Conservation (phyloP, 257 asterid species). For the Nemophila menziesii region DNA sequence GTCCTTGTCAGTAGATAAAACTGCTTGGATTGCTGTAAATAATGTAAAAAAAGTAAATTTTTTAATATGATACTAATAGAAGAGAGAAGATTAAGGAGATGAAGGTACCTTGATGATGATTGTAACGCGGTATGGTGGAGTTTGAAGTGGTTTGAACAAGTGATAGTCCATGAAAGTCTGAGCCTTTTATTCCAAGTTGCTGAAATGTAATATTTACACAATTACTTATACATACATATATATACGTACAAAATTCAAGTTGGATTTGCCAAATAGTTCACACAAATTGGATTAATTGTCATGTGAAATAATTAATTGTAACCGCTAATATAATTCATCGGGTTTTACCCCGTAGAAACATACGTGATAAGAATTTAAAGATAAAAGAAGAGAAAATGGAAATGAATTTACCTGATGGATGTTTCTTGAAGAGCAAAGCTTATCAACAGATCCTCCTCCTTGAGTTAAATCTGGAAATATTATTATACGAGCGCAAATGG, state of each 20-base stretch:
- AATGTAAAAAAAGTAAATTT: background rate
- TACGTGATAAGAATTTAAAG: background rate
- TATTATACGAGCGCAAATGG: no score
- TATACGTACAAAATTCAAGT: no score
- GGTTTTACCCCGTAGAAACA: no score
- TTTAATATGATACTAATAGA: no score
- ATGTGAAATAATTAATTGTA: background rate
- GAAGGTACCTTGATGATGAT: slow-evolving; percentile 1
- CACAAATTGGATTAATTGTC: background rate
- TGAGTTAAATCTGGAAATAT: slow-evolving; percentile 33
- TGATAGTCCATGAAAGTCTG: slow-evolving; percentile 46
- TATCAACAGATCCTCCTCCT: slow-evolving; percentile 10
- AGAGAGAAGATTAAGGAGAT: no score
- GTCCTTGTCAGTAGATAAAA: slow-evolving; percentile 49
- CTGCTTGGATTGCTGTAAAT: slow-evolving; percentile 49
- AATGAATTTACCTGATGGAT: slow-evolving; percentile 11
- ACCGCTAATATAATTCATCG: no score
- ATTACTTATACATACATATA: slow-evolving; percentile 19
- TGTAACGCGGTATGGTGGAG: slow-evolving; percentile 16
- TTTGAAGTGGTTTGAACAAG: slow-evolving; percentile 24
- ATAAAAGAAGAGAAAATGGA: background rate
- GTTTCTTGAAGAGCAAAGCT: slow-evolving; percentile 19
- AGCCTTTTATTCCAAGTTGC: slow-evolving; percentile 45
- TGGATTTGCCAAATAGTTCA: no score
- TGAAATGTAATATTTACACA: no score